phyloP scores from a whole-genome alignment of 2,329 filamentous ascomycete species.

The Myriosclerotinia scirpicola region DNA sequence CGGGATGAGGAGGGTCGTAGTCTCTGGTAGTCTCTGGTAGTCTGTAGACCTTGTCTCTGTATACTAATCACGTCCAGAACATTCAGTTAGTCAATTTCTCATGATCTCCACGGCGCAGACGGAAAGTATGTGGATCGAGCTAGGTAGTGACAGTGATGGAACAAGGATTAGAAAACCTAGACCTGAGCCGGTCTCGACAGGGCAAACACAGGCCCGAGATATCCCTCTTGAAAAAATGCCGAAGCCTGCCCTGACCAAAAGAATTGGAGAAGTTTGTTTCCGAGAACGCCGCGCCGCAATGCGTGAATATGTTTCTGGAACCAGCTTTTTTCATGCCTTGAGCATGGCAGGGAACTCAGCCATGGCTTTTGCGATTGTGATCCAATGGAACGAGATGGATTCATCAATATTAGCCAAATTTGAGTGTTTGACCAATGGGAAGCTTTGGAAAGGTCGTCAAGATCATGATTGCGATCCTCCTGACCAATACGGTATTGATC shows the following conservation, averaged over 20 bases:
- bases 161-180: not conserved
- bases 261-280: constrained; percentile 5
- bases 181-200: constrained; percentile 13
- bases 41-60: not conserved
- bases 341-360: constrained; percentile 6
- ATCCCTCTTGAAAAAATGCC: constrained; percentile 19
- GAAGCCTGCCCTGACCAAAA: constrained; percentile 12
- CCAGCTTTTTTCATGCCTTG: not conserved
- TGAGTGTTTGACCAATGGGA: constrained; percentile 6
- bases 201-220: constrained; percentile 14
- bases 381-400: not conserved
- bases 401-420: constrained; percentile 9
- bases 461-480: constrained; percentile 17
- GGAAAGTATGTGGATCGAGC: constrained; percentile 2
- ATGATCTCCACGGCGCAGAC: constrained; percentile 14
- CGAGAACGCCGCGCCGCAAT: constrained; percentile 11
- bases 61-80: constrained; percentile 9
- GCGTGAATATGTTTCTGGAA: not conserved
- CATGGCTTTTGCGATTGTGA: constrained; percentile 2
- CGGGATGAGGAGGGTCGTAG: constrained; percentile 1
- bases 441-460: not conserved
- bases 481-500: constrained; percentile 16
- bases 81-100: constrained; percentile 1
- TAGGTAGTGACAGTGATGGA: not conserved
- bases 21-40: no score